A percentile compares a stretch with the other conserved stretches of the same genome.
Conservation (phyloP, 345 rosid genomes). For the Aquilaria sinensis region DNA sequence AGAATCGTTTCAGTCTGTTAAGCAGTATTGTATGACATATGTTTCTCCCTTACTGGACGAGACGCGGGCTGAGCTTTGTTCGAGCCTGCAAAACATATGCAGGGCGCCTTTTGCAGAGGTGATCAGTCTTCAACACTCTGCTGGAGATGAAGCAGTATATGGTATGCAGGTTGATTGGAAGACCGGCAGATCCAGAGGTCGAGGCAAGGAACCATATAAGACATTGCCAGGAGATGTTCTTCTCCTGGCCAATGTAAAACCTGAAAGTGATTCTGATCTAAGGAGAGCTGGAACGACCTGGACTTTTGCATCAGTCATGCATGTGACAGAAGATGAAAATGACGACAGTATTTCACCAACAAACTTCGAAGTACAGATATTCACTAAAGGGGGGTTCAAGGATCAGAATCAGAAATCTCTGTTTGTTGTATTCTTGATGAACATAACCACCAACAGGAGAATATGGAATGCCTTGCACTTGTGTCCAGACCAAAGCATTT, state of each 20-base stretch:
- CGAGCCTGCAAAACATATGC: conserved; percentile 26
- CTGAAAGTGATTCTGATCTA: conserved; percentile 30
- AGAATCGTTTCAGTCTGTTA: conserved; percentile 18
- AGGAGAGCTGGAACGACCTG: conserved; percentile 24
- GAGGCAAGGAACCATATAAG: conserved; percentile 29
- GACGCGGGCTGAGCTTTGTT: conserved; percentile 27
- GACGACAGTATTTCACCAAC: conserved; percentile 3
- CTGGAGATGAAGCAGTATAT: conserved; percentile 7
- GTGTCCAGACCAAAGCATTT: conserved; percentile 16
- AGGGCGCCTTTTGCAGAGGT: conserved; percentile 30
- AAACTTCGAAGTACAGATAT: conserved; percentile 17
- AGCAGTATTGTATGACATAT: conserved; percentile 25
- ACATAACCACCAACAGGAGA: conserved; percentile 24
- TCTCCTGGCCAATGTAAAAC: conserved; percentile 26
- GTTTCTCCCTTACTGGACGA: conserved; percentile 39
- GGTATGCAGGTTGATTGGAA: conserved; percentile 30
- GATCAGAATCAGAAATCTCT: conserved; percentile 12
- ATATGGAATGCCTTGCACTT: conserved; percentile 35
- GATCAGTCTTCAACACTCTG: background rate
- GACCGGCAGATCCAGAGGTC: conserved; percentile 14
- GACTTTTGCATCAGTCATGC: conserved; percentile 19
- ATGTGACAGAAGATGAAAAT: background rate
- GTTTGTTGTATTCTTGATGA: conserved; percentile 25
- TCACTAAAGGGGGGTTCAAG: background rate
- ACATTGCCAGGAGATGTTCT: conserved; percentile 38